Evolutionary conservation across 108 stramenopile genomes (phyloP).

Genomic region (Skeletonema tropicum): DNA sequence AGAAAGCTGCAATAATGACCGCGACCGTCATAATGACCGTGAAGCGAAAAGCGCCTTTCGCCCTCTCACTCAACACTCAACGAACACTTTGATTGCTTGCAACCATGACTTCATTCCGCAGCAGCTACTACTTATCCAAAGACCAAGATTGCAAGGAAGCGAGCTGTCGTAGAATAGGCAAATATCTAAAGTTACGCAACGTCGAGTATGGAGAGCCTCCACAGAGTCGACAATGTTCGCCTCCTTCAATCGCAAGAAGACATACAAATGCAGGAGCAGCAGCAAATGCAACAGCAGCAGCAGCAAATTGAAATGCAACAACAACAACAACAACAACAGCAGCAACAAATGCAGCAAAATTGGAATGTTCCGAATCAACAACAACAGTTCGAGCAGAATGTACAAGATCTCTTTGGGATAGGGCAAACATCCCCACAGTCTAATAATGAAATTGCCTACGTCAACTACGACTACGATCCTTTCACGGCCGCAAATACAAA

Average conservation of each 20-base stretch:
- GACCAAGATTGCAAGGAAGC: too few relatives aligned
- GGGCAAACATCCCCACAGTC: slow-evolving; percentile 15
- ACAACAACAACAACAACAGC: slow-evolving; percentile 38
- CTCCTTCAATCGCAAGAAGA: not conserved
- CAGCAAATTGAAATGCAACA: not conserved
- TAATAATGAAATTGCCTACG: not conserved
- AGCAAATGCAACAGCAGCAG: too few relatives aligned
- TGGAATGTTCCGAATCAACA: slow-evolving; percentile 25
- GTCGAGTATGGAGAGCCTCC: not conserved
- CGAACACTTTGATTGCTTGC: too few relatives aligned
- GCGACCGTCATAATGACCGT: too few relatives aligned
- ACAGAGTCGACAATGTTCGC: not conserved
- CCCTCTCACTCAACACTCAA: too few relatives aligned
- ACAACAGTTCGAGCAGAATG: slow-evolving; percentile 52
- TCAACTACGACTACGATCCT: slow-evolving; percentile 23
- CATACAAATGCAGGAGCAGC: too few relatives aligned
- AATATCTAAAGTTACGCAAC: not conserved
- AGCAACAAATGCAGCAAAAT: slow-evolving; percentile 10
- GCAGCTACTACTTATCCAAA: too few relatives aligned
- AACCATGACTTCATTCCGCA: too few relatives aligned
- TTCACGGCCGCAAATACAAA: slow-evolving; percentile 23
- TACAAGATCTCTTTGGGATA: slow-evolving; percentile 46
- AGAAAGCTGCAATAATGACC: too few relatives aligned
- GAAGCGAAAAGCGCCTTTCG: too few relatives aligned
- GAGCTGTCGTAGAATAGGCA: not conserved